phyloP scores from a whole-genome alignment of 202 grass and related monocot species.

The Panicum virgatum region DNA sequence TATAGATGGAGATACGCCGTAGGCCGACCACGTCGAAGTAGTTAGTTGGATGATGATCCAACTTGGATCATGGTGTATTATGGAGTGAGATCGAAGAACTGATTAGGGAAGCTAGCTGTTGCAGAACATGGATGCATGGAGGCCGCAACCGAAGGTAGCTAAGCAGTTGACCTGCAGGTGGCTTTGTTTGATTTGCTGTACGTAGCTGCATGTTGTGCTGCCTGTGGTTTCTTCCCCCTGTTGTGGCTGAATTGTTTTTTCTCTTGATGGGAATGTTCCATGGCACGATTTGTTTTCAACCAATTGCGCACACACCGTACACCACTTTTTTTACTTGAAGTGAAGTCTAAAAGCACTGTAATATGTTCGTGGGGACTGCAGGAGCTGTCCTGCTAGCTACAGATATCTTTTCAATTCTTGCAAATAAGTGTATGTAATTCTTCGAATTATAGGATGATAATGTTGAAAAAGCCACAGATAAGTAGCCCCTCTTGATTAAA shows the following conservation, averaged over 20 bases:
- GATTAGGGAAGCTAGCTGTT: neutral
- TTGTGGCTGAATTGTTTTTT: neutral
- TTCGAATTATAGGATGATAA: neutral
- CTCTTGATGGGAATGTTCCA: slow-evolving; percentile 2
- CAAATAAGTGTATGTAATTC: neutral
- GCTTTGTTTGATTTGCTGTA: neutral
- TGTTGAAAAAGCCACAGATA: neutral
- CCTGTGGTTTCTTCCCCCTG: neutral
- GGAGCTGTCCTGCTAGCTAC: neutral
- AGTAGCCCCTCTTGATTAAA: too few relatives aligned
- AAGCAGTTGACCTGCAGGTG: neutral
- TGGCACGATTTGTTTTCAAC: neutral
- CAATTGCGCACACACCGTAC: neutral
- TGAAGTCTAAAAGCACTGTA: neutral
- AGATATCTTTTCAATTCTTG: neutral
- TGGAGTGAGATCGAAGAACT: neutral
- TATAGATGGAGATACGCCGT: neutral
- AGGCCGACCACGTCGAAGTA: neutral
- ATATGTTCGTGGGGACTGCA: neutral
- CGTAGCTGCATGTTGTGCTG: neutral
- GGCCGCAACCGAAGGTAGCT: neutral
- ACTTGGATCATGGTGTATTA: neutral
- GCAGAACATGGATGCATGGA: neutral
- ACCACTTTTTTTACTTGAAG: neutral
- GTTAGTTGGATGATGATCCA: neutral